These are phyloP conservation scores for Pontederia crassipes DNA, from an alignment of 176 grass and related monocot genomes.

Conservation along the genomic window DNA sequence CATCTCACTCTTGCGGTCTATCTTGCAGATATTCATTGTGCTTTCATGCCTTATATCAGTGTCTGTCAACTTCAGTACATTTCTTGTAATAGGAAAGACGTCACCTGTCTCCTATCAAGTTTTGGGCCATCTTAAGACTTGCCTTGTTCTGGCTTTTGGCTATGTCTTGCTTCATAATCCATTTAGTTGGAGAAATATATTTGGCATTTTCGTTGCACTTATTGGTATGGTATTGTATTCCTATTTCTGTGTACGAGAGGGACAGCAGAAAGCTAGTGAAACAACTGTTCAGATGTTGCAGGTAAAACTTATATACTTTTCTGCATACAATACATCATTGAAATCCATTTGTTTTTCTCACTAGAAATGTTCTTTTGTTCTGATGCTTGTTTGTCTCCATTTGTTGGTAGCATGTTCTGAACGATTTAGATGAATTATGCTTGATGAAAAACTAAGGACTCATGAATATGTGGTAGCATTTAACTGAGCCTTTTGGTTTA, in stretches of 20 bases:
- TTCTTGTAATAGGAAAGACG: conserved; percentile 85
- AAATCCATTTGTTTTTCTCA: not conserved
- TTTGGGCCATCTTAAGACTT: conserved; percentile 88
- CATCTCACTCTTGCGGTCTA: conserved; percentile 12
- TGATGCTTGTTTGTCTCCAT: too few species aligned
- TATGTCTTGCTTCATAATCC: conserved; percentile 83
- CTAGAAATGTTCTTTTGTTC: not conserved
- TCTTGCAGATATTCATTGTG: conserved; percentile 71
- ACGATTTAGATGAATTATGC: too few species aligned
- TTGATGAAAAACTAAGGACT: too few species aligned
- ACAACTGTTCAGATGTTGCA: conserved; percentile 32
- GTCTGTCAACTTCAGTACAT: conserved; percentile 89
- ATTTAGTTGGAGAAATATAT: conserved; percentile 92
- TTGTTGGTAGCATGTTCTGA: too few species aligned
- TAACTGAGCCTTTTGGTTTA: too few species aligned
- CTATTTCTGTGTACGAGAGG: conserved; percentile 55
- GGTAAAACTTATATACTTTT: conserved; percentile 5
- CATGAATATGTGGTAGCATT: too few species aligned
- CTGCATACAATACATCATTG: not conserved
- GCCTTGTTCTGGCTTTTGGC: conserved; percentile 74
- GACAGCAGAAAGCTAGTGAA: conserved; percentile 42
- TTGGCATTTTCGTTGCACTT: conserved; percentile 73
- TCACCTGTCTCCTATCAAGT: conserved; percentile 92
- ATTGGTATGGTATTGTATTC: conserved; percentile 82
- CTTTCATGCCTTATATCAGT: conserved; percentile 81